phyloP scores from a whole-genome alignment of 441 rosid genomes.

The Omphalea diandra region DNA sequence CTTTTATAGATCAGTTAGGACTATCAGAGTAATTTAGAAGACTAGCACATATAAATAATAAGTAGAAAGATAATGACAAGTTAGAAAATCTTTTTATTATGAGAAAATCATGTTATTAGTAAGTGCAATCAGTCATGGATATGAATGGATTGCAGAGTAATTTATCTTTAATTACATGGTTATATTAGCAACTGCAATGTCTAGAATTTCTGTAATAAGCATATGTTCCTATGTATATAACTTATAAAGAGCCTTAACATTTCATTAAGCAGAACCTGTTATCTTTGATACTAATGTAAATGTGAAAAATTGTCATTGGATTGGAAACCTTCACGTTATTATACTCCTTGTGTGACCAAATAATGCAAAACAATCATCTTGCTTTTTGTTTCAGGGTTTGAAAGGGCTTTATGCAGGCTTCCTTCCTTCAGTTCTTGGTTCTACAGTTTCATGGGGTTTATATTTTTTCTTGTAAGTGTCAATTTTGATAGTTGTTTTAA shows the following conservation, averaged over 20 bases:
- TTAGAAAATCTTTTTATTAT: background rate
- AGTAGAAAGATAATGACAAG: background rate
- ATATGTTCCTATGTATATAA: background rate
- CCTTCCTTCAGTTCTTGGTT: slow-evolving; percentile 82
- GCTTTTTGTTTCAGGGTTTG: slow-evolving; percentile 52
- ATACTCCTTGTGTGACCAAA: background rate
- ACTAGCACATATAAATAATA: background rate
- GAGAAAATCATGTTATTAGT: background rate
- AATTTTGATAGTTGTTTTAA: background rate
- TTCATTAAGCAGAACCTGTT: background rate
- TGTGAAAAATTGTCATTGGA: background rate
- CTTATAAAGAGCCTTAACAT: background rate
- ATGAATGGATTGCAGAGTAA: background rate
- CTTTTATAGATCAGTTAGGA: background rate
- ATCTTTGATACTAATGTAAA: background rate
- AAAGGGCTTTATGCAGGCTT: slow-evolving; percentile 93
- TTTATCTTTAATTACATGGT: background rate
- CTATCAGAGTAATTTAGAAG: background rate
- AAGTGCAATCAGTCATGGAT: background rate
- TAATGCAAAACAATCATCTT: slow-evolving; percentile 1
- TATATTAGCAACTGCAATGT: background rate
- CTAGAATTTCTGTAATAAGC: background rate
- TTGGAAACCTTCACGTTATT: background rate
- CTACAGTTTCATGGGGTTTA: slow-evolving; percentile 82
- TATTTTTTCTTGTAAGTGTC: slow-evolving; percentile 87